These are phyloP conservation scores for Gossypium ekmanianum DNA, from an alignment of 345 rosid species.

Conservation along the genomic window DNA sequence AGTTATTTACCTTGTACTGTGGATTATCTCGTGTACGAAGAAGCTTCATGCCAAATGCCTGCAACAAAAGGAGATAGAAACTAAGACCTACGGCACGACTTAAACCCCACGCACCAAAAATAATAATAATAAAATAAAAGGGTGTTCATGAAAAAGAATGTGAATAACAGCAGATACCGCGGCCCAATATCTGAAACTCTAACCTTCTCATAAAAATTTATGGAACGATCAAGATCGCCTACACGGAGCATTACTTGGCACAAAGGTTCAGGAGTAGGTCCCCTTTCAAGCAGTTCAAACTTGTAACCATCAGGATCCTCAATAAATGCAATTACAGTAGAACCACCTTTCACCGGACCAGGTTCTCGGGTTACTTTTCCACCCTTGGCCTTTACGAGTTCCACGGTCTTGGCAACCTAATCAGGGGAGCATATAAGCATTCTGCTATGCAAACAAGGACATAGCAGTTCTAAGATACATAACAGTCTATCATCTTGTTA, in stretches of 20 bases:
- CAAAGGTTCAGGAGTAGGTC: slow-evolving; percentile 94
- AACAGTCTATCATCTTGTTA: not conserved
- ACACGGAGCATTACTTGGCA: slow-evolving; percentile 99
- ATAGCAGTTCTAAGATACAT: slow-evolving; percentile 1
- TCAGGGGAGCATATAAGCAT: not conserved
- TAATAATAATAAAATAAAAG: not conserved
- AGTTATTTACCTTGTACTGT: slow-evolving; percentile 68
- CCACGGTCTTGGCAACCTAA: slow-evolving; percentile 86
- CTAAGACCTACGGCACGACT: not conserved
- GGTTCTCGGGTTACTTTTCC: slow-evolving; percentile 97
- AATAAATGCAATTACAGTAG: slow-evolving; percentile 80
- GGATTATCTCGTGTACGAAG: slow-evolving; percentile 87
- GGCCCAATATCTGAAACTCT: slow-evolving; percentile 13
- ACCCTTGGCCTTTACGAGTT: slow-evolving; percentile 93
- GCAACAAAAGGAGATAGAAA: not conserved
- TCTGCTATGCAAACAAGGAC: not conserved
- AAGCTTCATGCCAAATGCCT: slow-evolving; percentile 99
- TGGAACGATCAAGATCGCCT: slow-evolving; percentile 89
- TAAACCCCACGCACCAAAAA: not conserved
- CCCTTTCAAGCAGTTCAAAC: slow-evolving; percentile 95
- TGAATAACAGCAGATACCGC: not conserved
- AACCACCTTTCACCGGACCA: slow-evolving; percentile 97
- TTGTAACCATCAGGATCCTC: slow-evolving; percentile 99
- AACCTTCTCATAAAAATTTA: slow-evolving; percentile 92
- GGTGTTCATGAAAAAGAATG: not conserved